Base-by-base conservation (phyloP, 2,329 filamentous ascomycete genomes). In the Claviceps arundinis region DNA sequence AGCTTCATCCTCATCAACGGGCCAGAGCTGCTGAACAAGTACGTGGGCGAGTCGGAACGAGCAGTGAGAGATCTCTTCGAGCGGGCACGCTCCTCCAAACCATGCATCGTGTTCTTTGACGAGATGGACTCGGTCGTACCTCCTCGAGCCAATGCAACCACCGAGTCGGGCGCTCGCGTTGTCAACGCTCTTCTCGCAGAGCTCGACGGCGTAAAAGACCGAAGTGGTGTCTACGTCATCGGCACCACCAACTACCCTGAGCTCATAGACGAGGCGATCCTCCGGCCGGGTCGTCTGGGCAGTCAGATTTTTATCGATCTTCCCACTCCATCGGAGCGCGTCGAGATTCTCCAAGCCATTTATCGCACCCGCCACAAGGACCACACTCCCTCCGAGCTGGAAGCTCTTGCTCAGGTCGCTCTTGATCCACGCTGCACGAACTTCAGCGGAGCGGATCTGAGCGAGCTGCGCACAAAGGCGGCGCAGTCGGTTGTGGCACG, bases 1-100 rank as follows among this genome's bases (percentile, higher is more conserved):
- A 97, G 95, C 68, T 98, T 98, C 73, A 98, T 98, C 68, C 89
- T 89, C 50, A 89, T 98, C 69, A 96, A 96, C 68, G 93, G 93
- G 0, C 93, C 93, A 0, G 93, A 98, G 65, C 75, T 98, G 9
- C 78, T 98, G 46, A 97, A 97, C 74, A 98, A 97, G 69, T 98
- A 91, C 65, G 90, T 98, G 9, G 93, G 93, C 58, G 93, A 98
- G 68, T 94, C 88, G 6, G 93, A 98, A 70, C 85, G 91, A 11
- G 88, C 90, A 0, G 86, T 98, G 1, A 83, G 93, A 22, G 89
- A 95, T 65, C 85, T 97, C 0, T 98, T 98, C 68, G 81, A 84
- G 57, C 84, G 91, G 16, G 93, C 93, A 1, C 81, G 90, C 50
- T 86, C 86, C 1, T 91, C 86, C 7, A 79, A 89, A 0, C 93